These are phyloP conservation scores for Hebeloma cylindrosporum DNA, from an alignment of 768 basidiomycete genomes.

Conservation along the genomic window DNA sequence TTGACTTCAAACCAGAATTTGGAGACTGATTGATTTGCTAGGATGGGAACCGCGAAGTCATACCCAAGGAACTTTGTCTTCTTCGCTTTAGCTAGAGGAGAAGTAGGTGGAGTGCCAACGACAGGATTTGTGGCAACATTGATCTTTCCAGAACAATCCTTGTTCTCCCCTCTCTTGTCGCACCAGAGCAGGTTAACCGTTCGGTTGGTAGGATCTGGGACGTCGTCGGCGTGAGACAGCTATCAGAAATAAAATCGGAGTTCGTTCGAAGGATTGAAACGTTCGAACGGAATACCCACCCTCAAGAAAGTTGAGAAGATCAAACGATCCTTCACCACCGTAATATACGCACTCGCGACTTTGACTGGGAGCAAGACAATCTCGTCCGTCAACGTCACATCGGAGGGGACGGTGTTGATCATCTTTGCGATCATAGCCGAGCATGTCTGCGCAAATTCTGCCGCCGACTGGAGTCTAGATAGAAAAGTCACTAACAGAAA, in stretches of 20 bases:
- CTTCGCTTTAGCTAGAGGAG: conserved; percentile 10
- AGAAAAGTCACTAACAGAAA: not conserved
- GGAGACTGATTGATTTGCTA: conserved; percentile 31
- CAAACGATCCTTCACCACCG: conserved; percentile 24
- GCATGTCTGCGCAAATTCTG: conserved; percentile 32
- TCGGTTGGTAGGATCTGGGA: conserved; percentile 23
- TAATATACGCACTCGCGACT: conserved; percentile 28
- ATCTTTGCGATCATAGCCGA: conserved; percentile 35
- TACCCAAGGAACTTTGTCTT: conserved; percentile 31
- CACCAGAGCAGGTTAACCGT: conserved; percentile 13
- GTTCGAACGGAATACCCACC: not conserved
- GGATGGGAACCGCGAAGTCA: conserved; percentile 32
- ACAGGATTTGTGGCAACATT: conserved; percentile 26
- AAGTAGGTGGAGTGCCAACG: conserved; percentile 30
- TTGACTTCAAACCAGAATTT: conserved; percentile 41
- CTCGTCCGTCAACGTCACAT: conserved; percentile 35
- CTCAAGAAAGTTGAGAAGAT: conserved; percentile 19
- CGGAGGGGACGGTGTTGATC: conserved; percentile 41
- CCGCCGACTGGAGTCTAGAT: conserved; percentile 9
- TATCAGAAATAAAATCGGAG: not conserved
- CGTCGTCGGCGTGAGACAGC: conserved; percentile 9
- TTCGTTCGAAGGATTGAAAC: not conserved
- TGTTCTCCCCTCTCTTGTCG: conserved; percentile 20
- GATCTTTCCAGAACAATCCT: not conserved
- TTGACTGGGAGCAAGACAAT: conserved; percentile 36